Base-by-base conservation (phyloP, 768 basidiomycete species). In the Suillus luteus region DNA sequence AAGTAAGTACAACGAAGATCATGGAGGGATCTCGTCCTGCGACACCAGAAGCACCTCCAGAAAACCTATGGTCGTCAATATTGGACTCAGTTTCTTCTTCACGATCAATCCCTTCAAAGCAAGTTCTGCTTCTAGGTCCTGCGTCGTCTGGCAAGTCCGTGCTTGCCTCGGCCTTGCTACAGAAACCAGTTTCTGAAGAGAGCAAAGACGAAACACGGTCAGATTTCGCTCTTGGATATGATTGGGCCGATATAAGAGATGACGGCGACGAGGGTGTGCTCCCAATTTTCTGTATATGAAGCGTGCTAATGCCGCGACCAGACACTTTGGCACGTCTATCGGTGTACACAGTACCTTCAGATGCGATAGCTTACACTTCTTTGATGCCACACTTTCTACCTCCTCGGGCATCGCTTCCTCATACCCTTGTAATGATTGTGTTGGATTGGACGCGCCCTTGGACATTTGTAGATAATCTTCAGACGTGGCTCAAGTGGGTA, bases 371-470 rank as follows among this genome's bases (percentile, higher is more conserved):
- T 1, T 89, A 93, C 67, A 86, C 87, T 2, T 77, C 86, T 14
- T 76, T 96, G 37, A 69, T 96, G 0, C 92, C 93, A 0, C 86
- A 89, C 64, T 92, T 94, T 67, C 76, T 95, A 31, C 91, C 92
- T 1, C 89, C 93, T 1, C 81, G 86, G 62, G 78, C 83, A 35
- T 79, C 85, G 7, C 76, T 93, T 14, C 83, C 85, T 3, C 88
- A 93, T 66, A 90, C 91, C 0, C 80, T 93, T 37, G 86, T 95
- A 52, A 78, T 97, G 70, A 91, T 99, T 68, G 86, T 89, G 0
- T 79, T 99, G 11, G 96, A 99, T 75, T 99, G 97, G 96, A 96
- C 95, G 68, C 85, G 85, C 67, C 96, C 96, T 1, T 96, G 93
- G 87, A 85, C 88, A 1, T 99, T 99, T 74, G 79, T 97, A 2